A percentile compares a stretch with the other conserved stretches of the same genome.
These are phyloP conservation scores for Cercospora sp. DNA, from an alignment of 2,329 filamentous ascomycete genomes.

Conservation along the genomic window DNA sequence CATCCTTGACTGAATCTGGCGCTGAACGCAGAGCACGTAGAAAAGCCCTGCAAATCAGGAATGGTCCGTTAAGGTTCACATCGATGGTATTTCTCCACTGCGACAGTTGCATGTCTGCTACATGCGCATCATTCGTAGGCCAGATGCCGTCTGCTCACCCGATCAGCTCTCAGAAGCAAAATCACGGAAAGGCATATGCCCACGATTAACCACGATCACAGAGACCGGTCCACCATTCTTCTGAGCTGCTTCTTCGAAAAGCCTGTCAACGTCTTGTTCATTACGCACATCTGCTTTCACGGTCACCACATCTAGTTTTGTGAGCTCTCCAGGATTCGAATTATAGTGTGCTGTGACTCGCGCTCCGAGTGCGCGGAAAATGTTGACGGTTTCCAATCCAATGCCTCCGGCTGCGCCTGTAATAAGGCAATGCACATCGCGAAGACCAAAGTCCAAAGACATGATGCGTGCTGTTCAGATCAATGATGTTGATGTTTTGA, in stretches of 20 bases:
- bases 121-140: constrained; percentile 19
- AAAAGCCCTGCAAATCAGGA: constrained; percentile 33
- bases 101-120: constrained; percentile 33
- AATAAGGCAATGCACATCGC: constrained; percentile 38
- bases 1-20: constrained; percentile 23
- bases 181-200: background rate
- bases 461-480: constrained; percentile 19
- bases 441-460: constrained; percentile 37
- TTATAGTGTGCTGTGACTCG: constrained; percentile 45
- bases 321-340: constrained; percentile 39
- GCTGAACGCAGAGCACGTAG: constrained; percentile 29
- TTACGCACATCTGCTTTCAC: constrained; percentile 40
- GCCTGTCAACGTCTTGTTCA: constrained; percentile 35
- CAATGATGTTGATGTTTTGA: background rate
- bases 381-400: constrained; percentile 42
- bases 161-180: background rate
- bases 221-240: constrained; percentile 41
- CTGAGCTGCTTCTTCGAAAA: constrained; percentile 36
- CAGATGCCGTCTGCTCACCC: background rate
- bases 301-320: constrained; percentile 28
- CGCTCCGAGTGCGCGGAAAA: constrained; percentile 38
- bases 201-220: constrained; percentile 45
- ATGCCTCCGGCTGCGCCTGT: constrained; percentile 35
- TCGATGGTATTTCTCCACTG: constrained; percentile 37
- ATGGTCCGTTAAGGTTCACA: constrained; percentile 36